Percentiles rank a stretch among this genome's conserved stretches.
Evolutionary conservation across 768 basidiomycete species (phyloP).

Genomic region (Tulasnella sp.): DNA sequence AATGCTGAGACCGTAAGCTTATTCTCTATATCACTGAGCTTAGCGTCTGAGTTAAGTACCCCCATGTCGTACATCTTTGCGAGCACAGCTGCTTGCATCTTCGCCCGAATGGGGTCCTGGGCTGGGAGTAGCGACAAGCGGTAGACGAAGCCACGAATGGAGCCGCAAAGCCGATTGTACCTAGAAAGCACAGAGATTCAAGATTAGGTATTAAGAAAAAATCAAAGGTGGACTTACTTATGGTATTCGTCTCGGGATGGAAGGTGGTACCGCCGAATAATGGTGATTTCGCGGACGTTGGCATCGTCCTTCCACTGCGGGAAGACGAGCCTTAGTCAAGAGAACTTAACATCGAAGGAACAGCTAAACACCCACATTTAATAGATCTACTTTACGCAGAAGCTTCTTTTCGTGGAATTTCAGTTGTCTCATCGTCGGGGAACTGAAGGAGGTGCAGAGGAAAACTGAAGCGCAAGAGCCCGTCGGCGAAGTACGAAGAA

Average conservation of each 20-base stretch:
- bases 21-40: slow-evolving; percentile 89
- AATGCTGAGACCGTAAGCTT: slow-evolving; percentile 95
- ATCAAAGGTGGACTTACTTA: slow-evolving; percentile 51
- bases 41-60: slow-evolving; percentile 77
- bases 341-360: neutral
- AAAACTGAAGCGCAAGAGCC: slow-evolving; percentile 11
- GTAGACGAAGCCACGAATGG: slow-evolving; percentile 79
- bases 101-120: slow-evolving; percentile 79
- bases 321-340: slow-evolving; percentile 9
- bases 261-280: slow-evolving; percentile 93
- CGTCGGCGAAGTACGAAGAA: neutral
- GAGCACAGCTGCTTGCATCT: slow-evolving; percentile 82
- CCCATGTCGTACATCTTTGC: slow-evolving; percentile 98
- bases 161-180: slow-evolving; percentile 94
- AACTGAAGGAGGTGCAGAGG: neutral
- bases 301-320: slow-evolving; percentile 94
- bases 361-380: slow-evolving; percentile 58
- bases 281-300: slow-evolving; percentile 81
- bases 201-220: neutral
- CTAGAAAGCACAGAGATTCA: slow-evolving; percentile 38
- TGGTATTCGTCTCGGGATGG: slow-evolving; percentile 93
- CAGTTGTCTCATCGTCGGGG: slow-evolving; percentile 68
- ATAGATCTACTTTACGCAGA: slow-evolving; percentile 94
- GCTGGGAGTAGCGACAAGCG: slow-evolving; percentile 81
- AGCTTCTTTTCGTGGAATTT: slow-evolving; percentile 96